phyloP scores from a whole-genome alignment of 129 eudicot genomes.

The Glebionis coronaria region DNA sequence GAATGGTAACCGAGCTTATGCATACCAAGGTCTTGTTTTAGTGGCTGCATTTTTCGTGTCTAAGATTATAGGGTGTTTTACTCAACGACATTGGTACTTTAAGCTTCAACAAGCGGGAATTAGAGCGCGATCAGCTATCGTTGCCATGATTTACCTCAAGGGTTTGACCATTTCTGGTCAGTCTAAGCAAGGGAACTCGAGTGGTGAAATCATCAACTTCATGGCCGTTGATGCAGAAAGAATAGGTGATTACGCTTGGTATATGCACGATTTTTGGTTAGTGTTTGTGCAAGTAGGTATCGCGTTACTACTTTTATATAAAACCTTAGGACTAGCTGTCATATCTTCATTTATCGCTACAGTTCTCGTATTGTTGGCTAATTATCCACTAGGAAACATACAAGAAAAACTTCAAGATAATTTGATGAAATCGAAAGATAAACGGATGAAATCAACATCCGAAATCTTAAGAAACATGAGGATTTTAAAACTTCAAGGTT shows the following conservation, averaged over 20 bases:
- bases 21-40: constrained; percentile 59
- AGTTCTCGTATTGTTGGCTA: constrained; percentile 56
- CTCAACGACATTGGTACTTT: constrained; percentile 75
- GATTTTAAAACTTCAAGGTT: constrained; percentile 87
- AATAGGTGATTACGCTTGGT: constrained; percentile 61
- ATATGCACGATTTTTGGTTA: constrained; percentile 81
- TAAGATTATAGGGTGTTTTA: constrained; percentile 61
- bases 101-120: constrained; percentile 69
- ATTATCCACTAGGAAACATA: constrained; percentile 58
- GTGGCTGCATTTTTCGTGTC: constrained; percentile 64
- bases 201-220: constrained; percentile 85
- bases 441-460: constrained; percentile 86
- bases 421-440: constrained; percentile 78
- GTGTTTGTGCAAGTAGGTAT: constrained; percentile 62
- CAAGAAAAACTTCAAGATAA: constrained; percentile 65
- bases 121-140: constrained; percentile 63
- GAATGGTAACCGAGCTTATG: constrained; percentile 42
- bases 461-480: constrained; percentile 92
- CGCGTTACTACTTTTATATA: constrained; percentile 57
- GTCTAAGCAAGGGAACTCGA: constrained; percentile 62
- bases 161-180: constrained; percentile 70
- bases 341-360: constrained; percentile 62
- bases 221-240: constrained; percentile 96
- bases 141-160: constrained; percentile 67
- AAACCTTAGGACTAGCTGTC: constrained; percentile 65